Evolutionary conservation across 1,139 yeast genomes (phyloP).

Genomic region (Keqinozyma sinolaborantium): DNA sequence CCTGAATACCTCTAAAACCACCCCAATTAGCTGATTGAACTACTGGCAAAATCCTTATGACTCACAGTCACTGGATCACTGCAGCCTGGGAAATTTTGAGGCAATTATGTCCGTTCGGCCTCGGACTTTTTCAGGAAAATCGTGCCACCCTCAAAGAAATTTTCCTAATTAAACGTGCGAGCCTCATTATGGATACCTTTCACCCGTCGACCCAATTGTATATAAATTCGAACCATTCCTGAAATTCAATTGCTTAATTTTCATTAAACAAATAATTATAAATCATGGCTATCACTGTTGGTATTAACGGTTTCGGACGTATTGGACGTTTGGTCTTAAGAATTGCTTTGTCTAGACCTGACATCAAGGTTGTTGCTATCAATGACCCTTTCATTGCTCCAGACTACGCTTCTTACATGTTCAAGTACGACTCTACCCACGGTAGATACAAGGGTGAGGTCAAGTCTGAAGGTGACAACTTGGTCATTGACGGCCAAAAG

Average conservation of each 20-base stretch:
- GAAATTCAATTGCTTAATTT: conserved; percentile 2
- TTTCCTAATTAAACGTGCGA: conserved; percentile 2
- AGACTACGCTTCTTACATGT: conserved; percentile 84
- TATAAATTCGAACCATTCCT: conserved; percentile 4
- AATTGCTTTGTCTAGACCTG: conserved; percentile 67
- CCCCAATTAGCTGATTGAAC: too few relatives aligned
- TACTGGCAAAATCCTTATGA: too few relatives aligned
- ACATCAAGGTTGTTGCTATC: conserved; percentile 75
- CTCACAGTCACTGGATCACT: too few relatives aligned
- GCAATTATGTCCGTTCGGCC: background rate
- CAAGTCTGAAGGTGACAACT: conserved; percentile 48
- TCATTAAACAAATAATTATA: conserved; percentile 2
- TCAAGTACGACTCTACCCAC: conserved; percentile 87
- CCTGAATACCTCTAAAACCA: too few relatives aligned
- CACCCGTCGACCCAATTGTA: conserved; percentile 13
- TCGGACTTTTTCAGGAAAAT: background rate
- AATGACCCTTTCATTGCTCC: conserved; percentile 83
- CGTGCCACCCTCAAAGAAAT: background rate
- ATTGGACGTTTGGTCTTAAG: conserved; percentile 84
- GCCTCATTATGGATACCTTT: conserved; percentile 14
- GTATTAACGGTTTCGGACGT: conserved; percentile 90
- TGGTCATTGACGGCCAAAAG: conserved; percentile 66
- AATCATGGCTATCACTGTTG: conserved; percentile 47
- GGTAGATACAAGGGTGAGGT: conserved; percentile 74
- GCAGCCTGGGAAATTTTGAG: too few relatives aligned